Evolutionary conservation across 2,329 filamentous ascomycete species (phyloP), one percentile per base, ranked within the genome.

Genomic region (Dothideomycetidae sp.): DNA sequence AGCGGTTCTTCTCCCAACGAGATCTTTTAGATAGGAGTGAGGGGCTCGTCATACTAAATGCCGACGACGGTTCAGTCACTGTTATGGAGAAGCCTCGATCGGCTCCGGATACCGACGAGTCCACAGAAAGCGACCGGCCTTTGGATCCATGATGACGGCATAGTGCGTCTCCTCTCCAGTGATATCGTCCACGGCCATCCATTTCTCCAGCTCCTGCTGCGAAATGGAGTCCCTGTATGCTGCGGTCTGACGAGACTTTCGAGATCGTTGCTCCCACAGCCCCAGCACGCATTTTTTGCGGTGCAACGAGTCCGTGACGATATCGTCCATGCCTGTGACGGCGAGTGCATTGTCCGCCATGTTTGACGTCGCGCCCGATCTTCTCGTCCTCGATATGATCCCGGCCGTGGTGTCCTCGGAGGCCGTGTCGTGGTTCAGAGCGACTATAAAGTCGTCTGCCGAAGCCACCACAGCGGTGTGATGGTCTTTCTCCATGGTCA

Each of bases 101-200:
- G 39, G 29, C 26, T 33, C 23, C 11, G 31, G 29, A 31, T 42
- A 42, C 26, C 41, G 26, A 28, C 41, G 44, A 10, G 64, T 46
- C 63, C 66, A 73, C 10, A 55, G 49, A 14, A 75, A 54, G 10
- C 54, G 53, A 0, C 70, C 3, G 15, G 26, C 31, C 7, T 19
- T 7, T 12, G 72, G 66, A 53, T 76, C 71, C 64, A 78, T 65
- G 17, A 77, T 53, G 13, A 63, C 62, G 3, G 64, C 63, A 52
- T 68, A 77, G 52, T 78, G 71, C 2, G 70, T 75, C 23, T 57
- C 59, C 39, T 72, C 66, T 46, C 75, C 76, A 11, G 63, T 63
- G 3, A 68, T 67, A n/a, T n/a, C n/a, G n/a, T n/a, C n/a, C n/a
- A n/a, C 0, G 72, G 72, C 42, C 64, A 68, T 21, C 34, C 35